These are phyloP conservation scores for Starmerella sp. DNA, from an alignment of 805 yeast species.

Conservation along the genomic window DNA sequence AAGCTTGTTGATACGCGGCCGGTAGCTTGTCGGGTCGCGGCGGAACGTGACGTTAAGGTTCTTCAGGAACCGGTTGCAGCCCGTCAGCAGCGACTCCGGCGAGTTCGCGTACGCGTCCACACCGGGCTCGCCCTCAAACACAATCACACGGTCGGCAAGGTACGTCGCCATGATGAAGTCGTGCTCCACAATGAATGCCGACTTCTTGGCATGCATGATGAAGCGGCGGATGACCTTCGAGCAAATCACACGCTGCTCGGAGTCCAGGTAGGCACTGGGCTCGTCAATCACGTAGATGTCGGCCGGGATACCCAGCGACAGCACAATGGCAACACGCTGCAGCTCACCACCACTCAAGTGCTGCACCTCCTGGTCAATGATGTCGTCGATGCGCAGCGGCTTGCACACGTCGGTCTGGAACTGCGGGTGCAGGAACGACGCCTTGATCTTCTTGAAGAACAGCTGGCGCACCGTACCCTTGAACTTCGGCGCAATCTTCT, in stretches of 20 bases:
- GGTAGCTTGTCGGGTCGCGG: conserved; percentile 95
- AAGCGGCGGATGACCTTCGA: conserved; percentile 96
- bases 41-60: conserved; percentile 95
- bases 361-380: conserved; percentile 96
- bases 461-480: conserved; percentile 97
- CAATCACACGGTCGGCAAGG: conserved; percentile 97
- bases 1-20: conserved; percentile 96
- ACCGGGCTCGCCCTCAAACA: conserved; percentile 92
- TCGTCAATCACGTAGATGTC: conserved; percentile 96
- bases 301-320: conserved; percentile 87
- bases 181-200: conserved; percentile 99
- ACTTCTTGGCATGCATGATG: conserved; percentile 90
- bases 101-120: conserved; percentile 70
- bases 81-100: conserved; percentile 90
- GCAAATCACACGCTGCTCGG: conserved; percentile 99
- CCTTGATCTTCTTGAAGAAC: conserved; percentile 92
- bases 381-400: conserved; percentile 85
- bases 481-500: conserved; percentile 97
- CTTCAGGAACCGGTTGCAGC: conserved; percentile 94
- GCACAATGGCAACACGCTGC: conserved; percentile 96
- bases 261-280: conserved; percentile 97
- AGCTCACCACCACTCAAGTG: conserved; percentile 98
- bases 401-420: conserved; percentile 97
- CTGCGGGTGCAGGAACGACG: conserved; percentile 88
- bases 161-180: conserved; percentile 99